A percentile compares a stretch with the other conserved stretches of the same genome.
phyloP scores from a whole-genome alignment of 139 green algal genomes.

The Chlorella sp. region DNA sequence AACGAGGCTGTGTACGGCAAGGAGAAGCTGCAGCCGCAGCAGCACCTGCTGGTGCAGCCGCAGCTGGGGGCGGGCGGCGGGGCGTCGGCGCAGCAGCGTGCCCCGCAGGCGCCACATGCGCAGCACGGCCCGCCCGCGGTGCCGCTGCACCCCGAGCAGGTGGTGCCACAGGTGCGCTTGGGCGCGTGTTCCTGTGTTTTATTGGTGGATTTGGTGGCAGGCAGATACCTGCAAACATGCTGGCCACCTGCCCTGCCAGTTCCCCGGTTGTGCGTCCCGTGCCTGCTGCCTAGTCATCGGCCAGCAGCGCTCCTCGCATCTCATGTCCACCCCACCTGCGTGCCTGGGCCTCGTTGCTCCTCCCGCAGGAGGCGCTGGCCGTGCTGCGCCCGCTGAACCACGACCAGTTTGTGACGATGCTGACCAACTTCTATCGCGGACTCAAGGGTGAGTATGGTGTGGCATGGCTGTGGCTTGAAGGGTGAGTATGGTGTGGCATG shows the following conservation, averaged over 20 bases:
- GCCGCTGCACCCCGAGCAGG: conserved; percentile 16
- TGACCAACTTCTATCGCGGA: conserved; percentile 61
- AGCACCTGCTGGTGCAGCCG: conserved; percentile 1
- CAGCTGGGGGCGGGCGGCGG: neutral
- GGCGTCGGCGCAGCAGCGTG: neutral
- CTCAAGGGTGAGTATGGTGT: conserved; percentile 17
- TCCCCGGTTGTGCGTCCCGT: too few species aligned
- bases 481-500: too few species aligned
- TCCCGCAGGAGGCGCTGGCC: conserved; percentile 46
- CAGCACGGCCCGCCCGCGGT: neutral
- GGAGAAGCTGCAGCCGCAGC: conserved; percentile 2
- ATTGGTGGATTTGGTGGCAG: too few species aligned
- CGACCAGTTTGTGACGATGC: conserved; percentile 55
- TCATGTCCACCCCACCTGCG: neutral
- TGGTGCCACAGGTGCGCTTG: conserved; percentile 16
- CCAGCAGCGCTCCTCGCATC: too few species aligned
- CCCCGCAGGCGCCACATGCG: neutral
- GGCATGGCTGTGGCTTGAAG: too few species aligned
- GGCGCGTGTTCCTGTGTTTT: neutral
- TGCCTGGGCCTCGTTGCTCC: too few species aligned
- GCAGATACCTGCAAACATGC: neutral
- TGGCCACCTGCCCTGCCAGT: too few species aligned
- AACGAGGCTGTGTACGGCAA: conserved; percentile 38
- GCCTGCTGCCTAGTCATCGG: too few species aligned
- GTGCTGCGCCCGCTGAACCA: conserved; percentile 39